Base-by-base conservation (phyloP, 768 basidiomycete genomes). In the Strobilomyces echinocephalus region DNA sequence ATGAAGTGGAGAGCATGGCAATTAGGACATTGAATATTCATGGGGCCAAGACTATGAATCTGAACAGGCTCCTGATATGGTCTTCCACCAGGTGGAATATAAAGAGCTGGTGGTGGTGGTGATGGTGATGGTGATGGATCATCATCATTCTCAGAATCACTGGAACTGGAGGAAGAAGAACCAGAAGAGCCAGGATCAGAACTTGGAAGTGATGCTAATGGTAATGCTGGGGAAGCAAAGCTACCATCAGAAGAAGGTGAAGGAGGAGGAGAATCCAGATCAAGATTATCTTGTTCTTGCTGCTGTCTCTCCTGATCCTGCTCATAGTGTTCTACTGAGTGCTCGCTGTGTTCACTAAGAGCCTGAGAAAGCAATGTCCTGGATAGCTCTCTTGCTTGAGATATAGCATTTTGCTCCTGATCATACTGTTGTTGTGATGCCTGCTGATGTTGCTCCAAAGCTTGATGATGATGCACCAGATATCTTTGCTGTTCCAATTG, bases 1-100 rank as follows among this genome's bases (percentile, higher is more conserved):
- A 39, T 24, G 6, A 66, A 65, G 8, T 66, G 62, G 0, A 58
- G 5, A 8, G 64, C 60, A 59, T 61, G 57, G 10, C 64, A 66
- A 0, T 66, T 18, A 0, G 49, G 21, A 33, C 58, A 60, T 4
- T 52, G 21, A 5, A 61, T 31, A 2, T 52, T 54, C 55, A 60
- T 61, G 0, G 40, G 36, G 0, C 48, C 52, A 2, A 60, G 4
- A 14, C 20, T 54, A 2, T 65, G 38, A 0, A 1, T 2, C 1
- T 52, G 0, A 8, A 62, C 0, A 2, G 62, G 65, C 6, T 66
- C 62, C 0, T 0, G 0, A 44, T 66, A 66, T 34, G 14, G 3
- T 45, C 34, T 50, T 0, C 44, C 58, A 34, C 50, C 52, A 28
- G 39, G 54, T 3, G 51, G 50, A 69, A 60, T 18, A 2, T 5